Conservation (phyloP, 345 rosid species). For the Chamaenerion angustifolium region DNA sequence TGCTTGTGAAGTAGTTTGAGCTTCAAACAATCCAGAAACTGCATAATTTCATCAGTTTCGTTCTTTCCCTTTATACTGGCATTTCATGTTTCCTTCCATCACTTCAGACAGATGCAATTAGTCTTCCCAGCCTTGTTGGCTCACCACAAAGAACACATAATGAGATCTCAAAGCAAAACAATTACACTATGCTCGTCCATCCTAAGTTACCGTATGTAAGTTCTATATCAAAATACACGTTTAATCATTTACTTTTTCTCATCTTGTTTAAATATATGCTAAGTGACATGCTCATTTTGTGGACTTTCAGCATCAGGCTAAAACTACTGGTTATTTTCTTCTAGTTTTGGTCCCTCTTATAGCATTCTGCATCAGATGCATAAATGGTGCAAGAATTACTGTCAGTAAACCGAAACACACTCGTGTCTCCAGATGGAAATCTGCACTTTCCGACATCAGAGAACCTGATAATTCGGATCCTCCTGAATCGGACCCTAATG, state of each 20-base stretch:
- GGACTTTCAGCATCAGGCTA: constrained; percentile 18
- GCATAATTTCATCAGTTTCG: background rate
- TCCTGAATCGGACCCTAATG: constrained; percentile 1
- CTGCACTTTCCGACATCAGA: constrained; percentile 15
- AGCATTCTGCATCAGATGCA: constrained; percentile 28
- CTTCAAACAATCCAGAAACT: too few species aligned
- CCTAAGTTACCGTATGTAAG: constrained; percentile 19
- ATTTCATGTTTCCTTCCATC: background rate
- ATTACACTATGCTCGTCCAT: constrained; percentile 7
- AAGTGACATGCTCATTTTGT: constrained; percentile 8
- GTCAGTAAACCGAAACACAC: too few species aligned
- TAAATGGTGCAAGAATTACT: constrained; percentile 14
- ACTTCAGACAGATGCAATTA: constrained; percentile 13
- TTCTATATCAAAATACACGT: background rate
- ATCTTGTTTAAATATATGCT: background rate
- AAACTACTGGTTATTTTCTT: constrained; percentile 18
- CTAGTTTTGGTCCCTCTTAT: constrained; percentile 25
- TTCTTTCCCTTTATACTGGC: background rate
- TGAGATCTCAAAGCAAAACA: constrained; percentile 3
- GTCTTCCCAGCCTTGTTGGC: constrained; percentile 1
- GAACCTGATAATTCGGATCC: constrained; percentile 12
- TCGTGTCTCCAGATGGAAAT: constrained; percentile 16
- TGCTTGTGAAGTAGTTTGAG: too few species aligned
- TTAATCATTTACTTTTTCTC: too few species aligned
- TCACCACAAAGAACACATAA: constrained; percentile 1